Conservation (phyloP, 768 basidiomycete genomes). For the Boletus coccyginus region DNA sequence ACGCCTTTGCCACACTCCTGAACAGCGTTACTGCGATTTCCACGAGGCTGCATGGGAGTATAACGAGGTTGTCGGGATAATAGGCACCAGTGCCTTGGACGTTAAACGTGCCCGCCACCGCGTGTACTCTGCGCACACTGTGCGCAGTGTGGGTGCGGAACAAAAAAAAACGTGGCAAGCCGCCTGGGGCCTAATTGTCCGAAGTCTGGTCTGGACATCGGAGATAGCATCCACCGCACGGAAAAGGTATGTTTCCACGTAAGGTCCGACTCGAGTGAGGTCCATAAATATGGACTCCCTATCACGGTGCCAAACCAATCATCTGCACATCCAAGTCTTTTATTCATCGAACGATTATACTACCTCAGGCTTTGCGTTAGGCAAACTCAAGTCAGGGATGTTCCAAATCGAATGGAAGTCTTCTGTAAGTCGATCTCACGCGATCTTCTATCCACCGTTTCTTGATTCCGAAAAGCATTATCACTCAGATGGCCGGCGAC, state of each 20-base stretch:
- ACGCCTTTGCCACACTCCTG: slow-evolving; percentile 17
- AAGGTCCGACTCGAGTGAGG: background rate
- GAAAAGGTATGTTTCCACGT: slow-evolving; percentile 12
- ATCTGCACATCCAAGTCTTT: slow-evolving; percentile 2
- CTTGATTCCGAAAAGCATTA: slow-evolving; percentile 24
- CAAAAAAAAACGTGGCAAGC: slow-evolving; percentile 9
- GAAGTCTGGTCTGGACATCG: slow-evolving; percentile 2
- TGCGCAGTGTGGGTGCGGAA: background rate
- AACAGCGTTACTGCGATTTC: background rate
- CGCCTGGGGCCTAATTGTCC: slow-evolving; percentile 1
- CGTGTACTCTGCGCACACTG: background rate
- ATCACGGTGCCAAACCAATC: background rate
- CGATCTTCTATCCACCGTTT: background rate
- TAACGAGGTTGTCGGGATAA: slow-evolving; percentile 12
- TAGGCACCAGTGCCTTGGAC: background rate
- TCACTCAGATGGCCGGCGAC: slow-evolving; percentile 38
- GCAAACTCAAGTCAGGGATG: slow-evolving; percentile 11
- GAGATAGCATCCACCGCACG: slow-evolving; percentile 15
- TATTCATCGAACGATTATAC: slow-evolving; percentile 6
- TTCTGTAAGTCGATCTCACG: slow-evolving; percentile 22
- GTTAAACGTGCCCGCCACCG: slow-evolving; percentile 5
- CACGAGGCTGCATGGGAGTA: slow-evolving; percentile 20
- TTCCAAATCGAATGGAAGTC: slow-evolving; percentile 35
- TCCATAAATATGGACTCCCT: slow-evolving; percentile 25
- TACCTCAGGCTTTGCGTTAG: background rate